Base-by-base conservation (phyloP, 352 stramenopile species). In the Globisporangium okanoganense region DNA sequence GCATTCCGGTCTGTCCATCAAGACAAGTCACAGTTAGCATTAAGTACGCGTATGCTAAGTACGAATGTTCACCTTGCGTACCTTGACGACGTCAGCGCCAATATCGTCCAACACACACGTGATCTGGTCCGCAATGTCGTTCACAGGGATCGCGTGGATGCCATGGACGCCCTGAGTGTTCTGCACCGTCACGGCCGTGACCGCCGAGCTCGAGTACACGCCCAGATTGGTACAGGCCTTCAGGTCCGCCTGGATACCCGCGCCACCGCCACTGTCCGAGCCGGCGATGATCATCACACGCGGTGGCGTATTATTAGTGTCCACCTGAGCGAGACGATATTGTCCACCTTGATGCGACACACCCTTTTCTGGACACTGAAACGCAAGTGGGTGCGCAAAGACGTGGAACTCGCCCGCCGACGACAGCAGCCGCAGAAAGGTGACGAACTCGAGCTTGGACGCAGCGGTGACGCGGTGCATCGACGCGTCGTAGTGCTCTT, bases 161-260 rank as follows among this genome's bases (percentile, higher is more conserved):
- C 55, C 70, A 43, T 80, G 70, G 16, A 86, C 76, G n/a, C 76
- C 76, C 5, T 59, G 49, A 8, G 89, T 88, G 69, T 83, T 79
- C 64, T 97, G 83, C 16, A 97, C 88, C n/a, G 95, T 98, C 56
- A 98, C 71, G 13, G 88, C 94, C 1, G 92, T 98, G 66, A 98
- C 79, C 1, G 91, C 93, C 10, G 81, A 95, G 72, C 75, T 94
- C 66, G 64, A 82, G 77, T 80, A 92, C 38, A 77, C 76, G 16
- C 88, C 90, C 41, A 97, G 79, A 31, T 81, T 77, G 31, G 92
- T 90, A 48, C 97, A 97, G 13, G 93, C 75, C 65, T 97, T 95
- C 61, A 98, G 68, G 62, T 98, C 95, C 14, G 95, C 95, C 72
- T 98, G 93, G 54, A 98, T 92, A 33, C 95, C 95, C 5, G 95